phyloP scores from a whole-genome alignment of 129 eudicot genomes.

The Ambrosia artemisiifolia region DNA sequence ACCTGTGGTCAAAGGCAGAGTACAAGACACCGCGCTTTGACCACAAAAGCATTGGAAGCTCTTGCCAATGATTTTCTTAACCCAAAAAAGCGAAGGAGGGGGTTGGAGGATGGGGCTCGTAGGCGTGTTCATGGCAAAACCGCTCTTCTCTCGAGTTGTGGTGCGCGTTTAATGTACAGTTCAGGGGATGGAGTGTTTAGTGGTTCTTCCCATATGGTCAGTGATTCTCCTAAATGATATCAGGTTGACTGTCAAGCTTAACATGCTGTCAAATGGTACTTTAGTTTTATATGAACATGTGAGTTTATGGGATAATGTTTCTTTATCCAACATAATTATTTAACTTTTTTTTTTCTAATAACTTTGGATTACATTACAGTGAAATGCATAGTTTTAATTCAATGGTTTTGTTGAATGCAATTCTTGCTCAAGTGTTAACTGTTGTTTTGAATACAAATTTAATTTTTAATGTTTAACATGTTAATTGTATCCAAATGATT shows the following conservation, averaged over 20 bases:
- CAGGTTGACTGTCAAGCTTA: not conserved
- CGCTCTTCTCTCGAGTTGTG: conserved; percentile 30
- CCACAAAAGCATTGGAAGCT: conserved; percentile 54
- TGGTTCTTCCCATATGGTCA: conserved; percentile 26
- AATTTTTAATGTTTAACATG: too few relatives aligned
- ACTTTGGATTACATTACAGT: too few relatives aligned
- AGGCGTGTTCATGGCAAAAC: conserved; percentile 37
- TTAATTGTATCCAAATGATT: too few relatives aligned
- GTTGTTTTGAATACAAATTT: too few relatives aligned
- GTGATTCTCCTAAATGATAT: not conserved
- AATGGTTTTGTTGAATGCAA: too few relatives aligned
- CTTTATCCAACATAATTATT: not conserved
- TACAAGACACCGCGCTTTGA: conserved; percentile 53
- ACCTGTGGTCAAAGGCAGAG: conserved; percentile 45
- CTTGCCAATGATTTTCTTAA: conserved; percentile 36
- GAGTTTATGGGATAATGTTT: not conserved
- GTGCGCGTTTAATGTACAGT: not conserved
- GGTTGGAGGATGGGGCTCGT: conserved; percentile 17
- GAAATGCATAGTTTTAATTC: too few relatives aligned
- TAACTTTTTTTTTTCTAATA: too few relatives aligned
- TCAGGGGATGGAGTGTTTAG: conserved; percentile 17
- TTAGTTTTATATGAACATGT: not conserved
- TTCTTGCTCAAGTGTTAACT: too few relatives aligned
- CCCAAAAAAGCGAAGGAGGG: conserved; percentile 35
- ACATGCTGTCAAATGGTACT: not conserved